These are phyloP conservation scores for Setomelanomma holmii DNA, from an alignment of 2,329 filamentous ascomycete species.

Conservation along the genomic window DNA sequence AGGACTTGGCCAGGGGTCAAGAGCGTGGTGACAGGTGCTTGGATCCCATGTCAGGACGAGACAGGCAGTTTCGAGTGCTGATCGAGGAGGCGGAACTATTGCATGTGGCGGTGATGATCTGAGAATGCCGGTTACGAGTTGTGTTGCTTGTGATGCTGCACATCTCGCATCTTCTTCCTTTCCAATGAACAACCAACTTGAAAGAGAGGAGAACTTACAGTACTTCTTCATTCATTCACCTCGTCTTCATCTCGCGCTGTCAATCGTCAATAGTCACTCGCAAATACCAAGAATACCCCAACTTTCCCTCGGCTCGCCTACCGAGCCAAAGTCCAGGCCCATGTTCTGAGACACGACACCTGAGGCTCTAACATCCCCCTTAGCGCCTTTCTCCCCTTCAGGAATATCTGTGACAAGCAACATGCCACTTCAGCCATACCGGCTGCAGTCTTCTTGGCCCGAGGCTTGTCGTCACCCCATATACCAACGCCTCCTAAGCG, in stretches of 20 bases:
- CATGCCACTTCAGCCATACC: background rate
- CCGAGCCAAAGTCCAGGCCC: background rate
- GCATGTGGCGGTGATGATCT: background rate
- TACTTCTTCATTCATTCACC: no score
- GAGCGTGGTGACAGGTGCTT: constrained; percentile 32
- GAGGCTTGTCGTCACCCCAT: background rate
- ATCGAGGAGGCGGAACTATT: background rate
- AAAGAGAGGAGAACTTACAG: no score
- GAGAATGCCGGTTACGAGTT: background rate
- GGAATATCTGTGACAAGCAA: background rate
- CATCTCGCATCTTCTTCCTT: background rate
- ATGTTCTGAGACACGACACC: background rate
- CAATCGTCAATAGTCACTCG: background rate
- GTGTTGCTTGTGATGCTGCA: background rate
- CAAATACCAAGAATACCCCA: background rate
- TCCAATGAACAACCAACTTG: background rate
- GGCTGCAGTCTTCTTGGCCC: background rate
- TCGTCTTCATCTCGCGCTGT: background rate
- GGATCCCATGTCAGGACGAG: constrained; percentile 6
- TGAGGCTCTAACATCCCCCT: constrained; percentile 4
- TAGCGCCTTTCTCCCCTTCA: background rate
- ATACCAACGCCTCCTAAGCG: constrained; percentile 3
- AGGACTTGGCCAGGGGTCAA: constrained; percentile 21
- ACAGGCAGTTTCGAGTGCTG: background rate
- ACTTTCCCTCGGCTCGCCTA: no score